Evolutionary conservation across 2,329 filamentous ascomycete genomes (phyloP), one percentile per base, ranked within the genome.

Genomic region (Aureobasidium sp.): DNA sequence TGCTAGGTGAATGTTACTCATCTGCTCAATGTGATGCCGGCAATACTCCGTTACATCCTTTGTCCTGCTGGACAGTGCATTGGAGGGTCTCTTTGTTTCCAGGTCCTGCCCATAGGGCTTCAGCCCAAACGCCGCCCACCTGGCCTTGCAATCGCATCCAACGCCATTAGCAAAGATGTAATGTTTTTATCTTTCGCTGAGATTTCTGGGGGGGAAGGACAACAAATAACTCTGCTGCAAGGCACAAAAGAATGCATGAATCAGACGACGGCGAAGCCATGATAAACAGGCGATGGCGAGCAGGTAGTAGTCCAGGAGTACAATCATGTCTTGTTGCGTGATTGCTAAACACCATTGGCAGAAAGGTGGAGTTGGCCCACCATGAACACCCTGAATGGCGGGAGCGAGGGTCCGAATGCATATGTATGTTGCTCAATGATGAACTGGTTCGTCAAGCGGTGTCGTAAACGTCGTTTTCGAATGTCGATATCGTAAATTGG

Each of bases 401-500:
- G 29, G 17, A 36, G n/a, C 29, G 26, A 20, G 29, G 27, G 23
- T 29, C 42, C 20, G 15, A 27, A 20, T 39, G 42, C 32, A 29
- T 32, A 39, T 48, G 13, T 47, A 12, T 34, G 20, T 34, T 46
- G 53, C 39, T 47, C 15, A 44, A 29, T 26, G 26, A 32, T 37
- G 34, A 5, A 32, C 12, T 46, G 12, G 17, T 37, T 59, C 55
- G 55, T 59, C 10, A 48, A 39, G 32, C 42, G 41, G 42, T 47
- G 55, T 59, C 55, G 44, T 59, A 39, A 46, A 59, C 32, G 55
- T 59, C 55, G 55, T 55, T 37, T 37, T 59, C 29, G 42, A 29
- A 44, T 20, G 32, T 32, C 17, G 42, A 37, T 48, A 39, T 59
- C 32, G 26, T 51, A 36, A 1, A 26, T 26, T 12, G 39, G 32